Base-by-base conservation (phyloP, 129 eudicot genomes). In the Chrysanthemum makinoi region DNA sequence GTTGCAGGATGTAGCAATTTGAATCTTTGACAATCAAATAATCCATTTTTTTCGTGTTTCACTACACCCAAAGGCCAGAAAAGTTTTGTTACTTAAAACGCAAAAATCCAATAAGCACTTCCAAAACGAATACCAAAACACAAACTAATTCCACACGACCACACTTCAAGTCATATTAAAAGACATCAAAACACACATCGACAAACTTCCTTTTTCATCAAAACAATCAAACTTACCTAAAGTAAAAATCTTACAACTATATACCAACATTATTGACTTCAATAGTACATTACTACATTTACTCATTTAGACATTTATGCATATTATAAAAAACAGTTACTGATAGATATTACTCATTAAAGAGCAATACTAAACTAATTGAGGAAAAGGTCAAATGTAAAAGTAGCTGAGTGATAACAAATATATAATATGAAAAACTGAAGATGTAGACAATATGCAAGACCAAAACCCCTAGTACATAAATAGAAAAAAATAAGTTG, bases 401-500 rank as follows among this genome's bases (percentile, higher is more conserved):
- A 59, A 63, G 75, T 26, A 46, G 68, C 63, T 62, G 46, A 52
- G 54, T 74, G 79, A 72, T 67, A 76, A 67, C 71, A 68, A 56
- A 57, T 62, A 53, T 75, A 68, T 66, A 68, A 48, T 24, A 58
- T 72, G 60, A 33, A 72, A 54, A 77, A 65, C 48, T 13, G 75
- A 66, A 69, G 75, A 77, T 66, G 72, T 66, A 77, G 74, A 83
- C 66, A 75, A 76, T 24, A 76, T 22, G 77, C 78, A 53, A 73
- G 74, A 75, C 69, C 68, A 80, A 64, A 80, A 59, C 66, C 68
- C 67, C 58, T 69, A n/a, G 59, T 51, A 73, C 72, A 57, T 28
- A 77, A 52, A 56, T 47, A 63, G 80, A 71, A 69, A 69, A n/a
- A 70, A 52, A 73, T 44, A 61, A 39, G 47, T 43, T 61, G 72